Evolutionary conservation across 2,329 filamentous ascomycete genomes (phyloP).

Genomic region (Stylonectria norvegica): DNA sequence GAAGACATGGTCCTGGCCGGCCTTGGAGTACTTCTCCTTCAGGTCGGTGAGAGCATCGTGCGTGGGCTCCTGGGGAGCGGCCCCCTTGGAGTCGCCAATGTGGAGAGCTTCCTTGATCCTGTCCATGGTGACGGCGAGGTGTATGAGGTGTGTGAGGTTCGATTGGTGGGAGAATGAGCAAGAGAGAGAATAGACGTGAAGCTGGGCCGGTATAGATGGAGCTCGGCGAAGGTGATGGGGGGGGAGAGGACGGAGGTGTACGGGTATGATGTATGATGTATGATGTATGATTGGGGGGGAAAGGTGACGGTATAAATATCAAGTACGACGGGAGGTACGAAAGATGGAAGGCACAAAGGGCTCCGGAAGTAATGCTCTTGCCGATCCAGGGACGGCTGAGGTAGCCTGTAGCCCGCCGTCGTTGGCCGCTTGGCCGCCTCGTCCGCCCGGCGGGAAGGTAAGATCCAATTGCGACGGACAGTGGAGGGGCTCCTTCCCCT

Average conservation of each 20-base stretch:
- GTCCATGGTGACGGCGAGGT: slow-evolving; percentile 41
- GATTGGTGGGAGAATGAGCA: slow-evolving; percentile 2
- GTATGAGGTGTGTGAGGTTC: slow-evolving; percentile 9
- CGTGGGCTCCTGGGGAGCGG: slow-evolving; percentile 50
- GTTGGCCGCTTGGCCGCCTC: background rate
- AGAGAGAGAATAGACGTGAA: slow-evolving; percentile 1
- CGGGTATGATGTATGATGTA: too few species aligned
- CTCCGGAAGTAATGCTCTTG: too few species aligned
- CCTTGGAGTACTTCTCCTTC: slow-evolving; percentile 69
- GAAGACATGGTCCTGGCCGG: slow-evolving; percentile 77
- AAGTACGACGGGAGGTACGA: slow-evolving; percentile 14
- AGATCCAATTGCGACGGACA: background rate
- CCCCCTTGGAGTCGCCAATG: slow-evolving; percentile 30
- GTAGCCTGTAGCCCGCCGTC: too few species aligned
- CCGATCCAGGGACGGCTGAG: too few species aligned
- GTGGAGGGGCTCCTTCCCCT: slow-evolving; percentile 12
- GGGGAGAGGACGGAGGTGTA: slow-evolving; percentile 1
- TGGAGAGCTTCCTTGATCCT: slow-evolving; percentile 42
- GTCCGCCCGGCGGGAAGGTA: background rate
- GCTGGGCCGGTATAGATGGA: too few species aligned
- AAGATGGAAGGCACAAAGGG: slow-evolving; percentile 19
- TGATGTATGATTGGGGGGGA: slow-evolving; percentile 5
- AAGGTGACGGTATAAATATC: slow-evolving; percentile 18
- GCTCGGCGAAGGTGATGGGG: slow-evolving; percentile 3
- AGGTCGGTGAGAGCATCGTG: slow-evolving; percentile 65